These are phyloP conservation scores for Endocarpon pusillum DNA, from an alignment of 495 filamentous ascomycete genomes.

Conservation along the genomic window DNA sequence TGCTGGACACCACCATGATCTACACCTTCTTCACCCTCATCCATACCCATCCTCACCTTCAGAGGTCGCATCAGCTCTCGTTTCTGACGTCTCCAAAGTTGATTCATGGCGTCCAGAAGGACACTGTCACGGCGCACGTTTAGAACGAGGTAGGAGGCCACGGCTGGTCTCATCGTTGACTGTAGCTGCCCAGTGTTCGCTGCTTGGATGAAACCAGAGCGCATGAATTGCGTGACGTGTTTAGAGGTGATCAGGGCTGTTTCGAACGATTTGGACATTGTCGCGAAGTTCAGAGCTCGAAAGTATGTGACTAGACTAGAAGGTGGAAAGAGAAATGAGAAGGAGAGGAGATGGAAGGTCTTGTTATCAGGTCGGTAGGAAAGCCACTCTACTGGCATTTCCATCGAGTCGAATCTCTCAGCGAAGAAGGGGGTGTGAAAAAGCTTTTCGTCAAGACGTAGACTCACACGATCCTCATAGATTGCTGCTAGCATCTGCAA, in stretches of 20 bases:
- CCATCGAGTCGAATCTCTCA: constrained; percentile 57
- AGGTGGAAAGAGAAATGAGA: constrained; percentile 63
- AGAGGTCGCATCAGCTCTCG: constrained; percentile 70
- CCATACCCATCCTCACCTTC: constrained; percentile 70
- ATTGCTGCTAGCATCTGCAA: constrained; percentile 60
- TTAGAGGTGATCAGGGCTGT: constrained; percentile 44
- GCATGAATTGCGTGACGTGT: constrained; percentile 41
- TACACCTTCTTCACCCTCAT: constrained; percentile 69
- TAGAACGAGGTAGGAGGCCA: constrained; percentile 57
- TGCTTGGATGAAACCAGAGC: constrained; percentile 20
- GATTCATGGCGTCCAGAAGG: constrained; percentile 64
- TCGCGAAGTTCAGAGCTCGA: constrained; percentile 68
- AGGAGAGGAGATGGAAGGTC: constrained; percentile 59
- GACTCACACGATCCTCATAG: constrained; percentile 42
- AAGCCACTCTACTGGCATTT: constrained; percentile 66
- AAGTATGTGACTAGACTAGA: constrained; percentile 66
- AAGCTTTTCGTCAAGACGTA: constrained; percentile 45
- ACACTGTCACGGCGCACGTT: constrained; percentile 55
- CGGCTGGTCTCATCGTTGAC: constrained; percentile 44
- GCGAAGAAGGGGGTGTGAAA: constrained; percentile 63
- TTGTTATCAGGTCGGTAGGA: constrained; percentile 36
- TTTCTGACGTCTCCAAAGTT: constrained; percentile 71
- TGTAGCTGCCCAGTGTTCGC: constrained; percentile 33
- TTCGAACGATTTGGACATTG: constrained; percentile 65
- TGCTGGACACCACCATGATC: constrained; percentile 91